A percentile compares a stretch with the other conserved stretches of the same genome.
Evolutionary conservation across 495 filamentous ascomycete species (phyloP).

Genomic region (Aspergillus homomorphus): DNA sequence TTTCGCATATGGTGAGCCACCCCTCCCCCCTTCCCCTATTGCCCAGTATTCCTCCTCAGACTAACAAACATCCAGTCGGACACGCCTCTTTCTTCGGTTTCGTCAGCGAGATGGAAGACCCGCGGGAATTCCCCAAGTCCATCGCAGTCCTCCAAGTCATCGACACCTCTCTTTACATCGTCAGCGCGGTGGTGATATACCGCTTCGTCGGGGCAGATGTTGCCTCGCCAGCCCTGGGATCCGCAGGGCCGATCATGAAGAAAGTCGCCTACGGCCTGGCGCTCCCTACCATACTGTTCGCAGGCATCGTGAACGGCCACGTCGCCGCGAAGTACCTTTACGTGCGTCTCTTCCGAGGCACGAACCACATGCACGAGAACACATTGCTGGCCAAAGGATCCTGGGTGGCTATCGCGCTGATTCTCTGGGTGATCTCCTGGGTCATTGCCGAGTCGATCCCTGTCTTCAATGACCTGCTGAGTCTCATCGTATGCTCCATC

Average conservation of each 20-base stretch:
- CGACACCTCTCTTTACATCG: conserved; percentile 65
- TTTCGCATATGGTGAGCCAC: conserved; percentile 54
- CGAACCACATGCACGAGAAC: conserved; percentile 54
- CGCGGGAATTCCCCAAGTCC: conserved; percentile 59
- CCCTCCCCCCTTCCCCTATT: neutral
- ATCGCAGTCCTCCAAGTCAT: conserved; percentile 57
- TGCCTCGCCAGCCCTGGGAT: conserved; percentile 65
- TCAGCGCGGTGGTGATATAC: conserved; percentile 67
- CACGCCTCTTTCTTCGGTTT: conserved; percentile 71
- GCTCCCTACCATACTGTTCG: conserved; percentile 62
- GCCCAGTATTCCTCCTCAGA: neutral
- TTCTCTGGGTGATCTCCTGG: conserved; percentile 60
- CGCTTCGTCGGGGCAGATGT: conserved; percentile 65
- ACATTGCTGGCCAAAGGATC: conserved; percentile 42
- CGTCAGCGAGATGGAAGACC: conserved; percentile 70
- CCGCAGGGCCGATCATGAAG: conserved; percentile 55
- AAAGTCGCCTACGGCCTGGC: conserved; percentile 76
- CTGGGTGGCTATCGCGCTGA: conserved; percentile 56
- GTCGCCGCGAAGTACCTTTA: conserved; percentile 60
- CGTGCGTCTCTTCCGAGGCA: conserved; percentile 54
- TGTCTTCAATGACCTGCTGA: conserved; percentile 62
- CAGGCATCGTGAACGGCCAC: conserved; percentile 66
- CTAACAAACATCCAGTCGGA: conserved; percentile 38
- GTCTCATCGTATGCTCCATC: conserved; percentile 26
- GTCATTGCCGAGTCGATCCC: conserved; percentile 71